Evolutionary conservation across 2,329 filamentous ascomycete genomes (phyloP).

Genomic region (Beauveria bassiana): DNA sequence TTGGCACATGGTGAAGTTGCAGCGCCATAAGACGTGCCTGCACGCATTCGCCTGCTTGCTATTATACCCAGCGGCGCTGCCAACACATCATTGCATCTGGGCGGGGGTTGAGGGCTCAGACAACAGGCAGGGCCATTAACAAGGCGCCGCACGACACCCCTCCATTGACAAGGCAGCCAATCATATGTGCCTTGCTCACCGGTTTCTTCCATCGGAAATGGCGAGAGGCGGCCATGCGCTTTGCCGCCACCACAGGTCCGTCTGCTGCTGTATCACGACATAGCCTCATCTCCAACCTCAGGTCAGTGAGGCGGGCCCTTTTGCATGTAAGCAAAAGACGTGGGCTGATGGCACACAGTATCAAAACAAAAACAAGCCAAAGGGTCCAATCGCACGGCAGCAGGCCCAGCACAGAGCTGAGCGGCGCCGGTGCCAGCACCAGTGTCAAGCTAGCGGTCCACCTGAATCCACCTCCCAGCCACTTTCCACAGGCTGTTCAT

Average conservation of each 20-base stretch:
- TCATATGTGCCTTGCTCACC: conserved; percentile 8
- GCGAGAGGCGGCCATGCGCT: background rate
- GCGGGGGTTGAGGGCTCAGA: conserved; percentile 11
- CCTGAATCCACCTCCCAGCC: conserved; percentile 11
- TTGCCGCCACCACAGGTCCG: background rate
- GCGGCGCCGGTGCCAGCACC: conserved; percentile 1
- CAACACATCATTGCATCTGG: conserved; percentile 13
- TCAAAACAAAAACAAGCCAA: conserved; percentile 7
- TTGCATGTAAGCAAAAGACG: background rate
- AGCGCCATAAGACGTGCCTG: background rate
- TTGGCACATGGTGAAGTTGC: conserved; percentile 6
- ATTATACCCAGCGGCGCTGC: conserved; percentile 11
- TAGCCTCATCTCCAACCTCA: conserved; percentile 2
- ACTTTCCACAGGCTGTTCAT: conserved; percentile 9
- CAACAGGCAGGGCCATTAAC: background rate
- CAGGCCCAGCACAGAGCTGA: background rate
- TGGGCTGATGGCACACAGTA: background rate
- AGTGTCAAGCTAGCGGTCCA: conserved; percentile 6
- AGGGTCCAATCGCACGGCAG: conserved; percentile 4
- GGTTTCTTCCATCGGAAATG: conserved; percentile 5
- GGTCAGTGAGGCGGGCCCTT: background rate
- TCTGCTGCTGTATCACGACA: conserved; percentile 5
- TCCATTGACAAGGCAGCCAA: conserved; percentile 8
- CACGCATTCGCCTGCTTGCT: conserved; percentile 1
- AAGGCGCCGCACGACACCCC: conserved; percentile 8